These are phyloP conservation scores for Entonaema liquescens DNA, from an alignment of 495 filamentous ascomycete genomes.

Conservation along the genomic window DNA sequence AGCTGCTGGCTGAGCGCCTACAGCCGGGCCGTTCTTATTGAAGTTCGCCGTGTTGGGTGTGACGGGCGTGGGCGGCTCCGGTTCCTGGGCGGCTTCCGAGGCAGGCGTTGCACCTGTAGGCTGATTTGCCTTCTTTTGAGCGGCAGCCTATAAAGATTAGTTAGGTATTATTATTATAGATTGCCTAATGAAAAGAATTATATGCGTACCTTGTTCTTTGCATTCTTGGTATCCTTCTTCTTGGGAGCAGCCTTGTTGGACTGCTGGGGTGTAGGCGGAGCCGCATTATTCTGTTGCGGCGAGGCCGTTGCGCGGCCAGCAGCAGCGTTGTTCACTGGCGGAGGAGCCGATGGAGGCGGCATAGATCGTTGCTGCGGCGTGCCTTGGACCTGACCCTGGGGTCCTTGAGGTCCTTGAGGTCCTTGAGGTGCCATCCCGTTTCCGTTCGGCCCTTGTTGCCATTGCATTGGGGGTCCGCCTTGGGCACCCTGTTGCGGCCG, in stretches of 20 bases:
- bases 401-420: conserved; percentile 64
- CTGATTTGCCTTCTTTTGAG: conserved; percentile 74
- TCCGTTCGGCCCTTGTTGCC: conserved; percentile 71
- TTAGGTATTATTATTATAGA: conserved; percentile 30
- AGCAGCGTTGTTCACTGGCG: conserved; percentile 60
- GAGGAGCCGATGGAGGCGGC: conserved; percentile 88
- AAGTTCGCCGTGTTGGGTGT: conserved; percentile 80
- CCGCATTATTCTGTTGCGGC: conserved; percentile 75
- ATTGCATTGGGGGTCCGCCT: conserved; percentile 55
- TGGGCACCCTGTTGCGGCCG: conserved; percentile 50
- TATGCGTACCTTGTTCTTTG: conserved; percentile 76
- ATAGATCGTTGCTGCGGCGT: conserved; percentile 83
- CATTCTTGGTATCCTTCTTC: conserved; percentile 80
- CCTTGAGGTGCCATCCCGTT: conserved; percentile 70
- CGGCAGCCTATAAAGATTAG: conserved; percentile 57
- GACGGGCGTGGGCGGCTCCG: conserved; percentile 83
- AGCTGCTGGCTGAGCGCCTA: conserved; percentile 54
- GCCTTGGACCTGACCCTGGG: conserved; percentile 68
- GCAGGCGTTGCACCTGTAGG: conserved; percentile 77
- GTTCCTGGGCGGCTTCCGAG: conserved; percentile 73
- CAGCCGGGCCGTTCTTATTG: conserved; percentile 62
- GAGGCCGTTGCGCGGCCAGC: conserved; percentile 75
- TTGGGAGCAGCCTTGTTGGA: conserved; percentile 81
- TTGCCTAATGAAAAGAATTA: conserved; percentile 2
- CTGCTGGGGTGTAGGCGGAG: conserved; percentile 88